Evolutionary conservation across 345 rosid species (phyloP).

Genomic region (Gynandropsis gynandra): DNA sequence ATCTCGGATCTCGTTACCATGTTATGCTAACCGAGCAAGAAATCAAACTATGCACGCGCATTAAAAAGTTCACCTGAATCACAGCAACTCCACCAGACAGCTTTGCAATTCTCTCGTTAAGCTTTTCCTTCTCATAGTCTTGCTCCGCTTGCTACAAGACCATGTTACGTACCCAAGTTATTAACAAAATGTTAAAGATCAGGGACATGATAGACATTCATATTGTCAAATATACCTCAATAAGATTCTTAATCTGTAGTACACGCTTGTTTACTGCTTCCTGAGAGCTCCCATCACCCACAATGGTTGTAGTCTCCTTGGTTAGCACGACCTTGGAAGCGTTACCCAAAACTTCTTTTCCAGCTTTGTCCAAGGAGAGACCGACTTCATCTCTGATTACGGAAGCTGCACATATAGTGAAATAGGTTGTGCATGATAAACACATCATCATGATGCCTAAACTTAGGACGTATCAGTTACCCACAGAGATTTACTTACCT

Average conservation of each 20-base stretch:
- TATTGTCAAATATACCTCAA: constrained; percentile 36
- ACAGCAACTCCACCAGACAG: constrained; percentile 64
- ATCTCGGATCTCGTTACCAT: constrained; percentile 3
- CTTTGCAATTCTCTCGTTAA: constrained; percentile 76
- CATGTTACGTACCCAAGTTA: background rate
- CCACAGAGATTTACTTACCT: constrained; percentile 15
- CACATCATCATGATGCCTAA: background rate
- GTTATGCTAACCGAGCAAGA: background rate
- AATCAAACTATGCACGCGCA: background rate
- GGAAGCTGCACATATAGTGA: constrained; percentile 38
- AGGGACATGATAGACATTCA: constrained; percentile 20
- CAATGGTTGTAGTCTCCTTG: constrained; percentile 65
- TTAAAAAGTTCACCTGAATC: constrained; percentile 32
- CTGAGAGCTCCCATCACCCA: constrained; percentile 83
- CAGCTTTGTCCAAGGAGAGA: constrained; percentile 68
- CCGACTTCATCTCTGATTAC: constrained; percentile 79
- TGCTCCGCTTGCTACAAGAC: constrained; percentile 52
- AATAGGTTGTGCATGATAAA: background rate
- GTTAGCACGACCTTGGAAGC: constrained; percentile 81
- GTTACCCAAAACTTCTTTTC: constrained; percentile 58
- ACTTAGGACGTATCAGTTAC: background rate
- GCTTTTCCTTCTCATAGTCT: constrained; percentile 77
- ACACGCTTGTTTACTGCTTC: constrained; percentile 71
- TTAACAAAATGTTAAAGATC: constrained; percentile 13
- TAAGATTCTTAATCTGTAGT: constrained; percentile 61